Conservation (phyloP, 1,284 basidiomycete genomes). For the Boletus albobrunnescens region DNA sequence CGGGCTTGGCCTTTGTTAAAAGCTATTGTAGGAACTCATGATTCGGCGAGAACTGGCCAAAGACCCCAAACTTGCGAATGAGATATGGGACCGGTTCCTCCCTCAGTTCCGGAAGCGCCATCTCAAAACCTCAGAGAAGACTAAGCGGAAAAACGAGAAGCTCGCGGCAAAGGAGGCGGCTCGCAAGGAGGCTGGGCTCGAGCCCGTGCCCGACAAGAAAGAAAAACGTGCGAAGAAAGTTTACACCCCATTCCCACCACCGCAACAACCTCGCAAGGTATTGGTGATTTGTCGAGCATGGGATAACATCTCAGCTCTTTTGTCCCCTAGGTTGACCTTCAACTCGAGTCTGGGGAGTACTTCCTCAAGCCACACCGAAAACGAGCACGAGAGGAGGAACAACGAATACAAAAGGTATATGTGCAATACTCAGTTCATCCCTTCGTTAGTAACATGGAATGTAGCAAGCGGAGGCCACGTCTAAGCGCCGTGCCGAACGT, state of each 20-base stretch:
- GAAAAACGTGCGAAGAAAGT: conserved; percentile 79
- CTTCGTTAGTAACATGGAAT: conserved; percentile 11
- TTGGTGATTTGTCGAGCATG: not conserved
- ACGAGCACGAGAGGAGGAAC: conserved; percentile 59
- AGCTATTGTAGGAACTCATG: conserved; percentile 83
- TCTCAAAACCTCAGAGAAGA: conserved; percentile 89
- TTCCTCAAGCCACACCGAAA: conserved; percentile 90
- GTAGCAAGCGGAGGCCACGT: conserved; percentile 73
- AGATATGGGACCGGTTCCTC: conserved; percentile 97
- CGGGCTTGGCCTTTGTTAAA: conserved; percentile 5
- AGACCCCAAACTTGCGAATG: conserved; percentile 91
- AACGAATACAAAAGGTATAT: conserved; percentile 72
- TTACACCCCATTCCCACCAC: conserved; percentile 99
- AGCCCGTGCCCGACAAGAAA: conserved; percentile 35
- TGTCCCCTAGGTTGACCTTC: conserved; percentile 70
- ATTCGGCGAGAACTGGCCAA: conserved; percentile 97
- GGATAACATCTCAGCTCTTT: conserved; percentile 11
- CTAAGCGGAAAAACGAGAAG: conserved; percentile 76
- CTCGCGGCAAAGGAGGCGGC: conserved; percentile 54
- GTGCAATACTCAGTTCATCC: not conserved
- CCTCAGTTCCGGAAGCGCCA: conserved; percentile 95
- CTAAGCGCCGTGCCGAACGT: conserved; percentile 68
- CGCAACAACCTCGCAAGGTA: conserved; percentile 90
- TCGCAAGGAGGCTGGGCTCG: conserved; percentile 57
- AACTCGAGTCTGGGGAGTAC: conserved; percentile 96